Base-by-base conservation (phyloP, 2,329 filamentous ascomycete genomes). In the Apiospora arundinis region DNA sequence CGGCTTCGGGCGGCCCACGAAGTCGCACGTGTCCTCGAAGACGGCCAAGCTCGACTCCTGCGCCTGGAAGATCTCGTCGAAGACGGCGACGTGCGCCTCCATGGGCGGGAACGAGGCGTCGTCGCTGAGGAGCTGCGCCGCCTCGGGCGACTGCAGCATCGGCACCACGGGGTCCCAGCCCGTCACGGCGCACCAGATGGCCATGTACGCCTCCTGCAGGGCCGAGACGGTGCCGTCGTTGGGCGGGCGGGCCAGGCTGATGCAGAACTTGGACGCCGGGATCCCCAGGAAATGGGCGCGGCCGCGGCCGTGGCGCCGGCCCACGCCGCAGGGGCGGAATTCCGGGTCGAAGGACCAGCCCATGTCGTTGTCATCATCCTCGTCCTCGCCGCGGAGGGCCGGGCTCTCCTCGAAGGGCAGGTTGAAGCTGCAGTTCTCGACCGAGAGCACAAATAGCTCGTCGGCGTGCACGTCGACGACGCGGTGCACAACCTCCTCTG, bases 401-500 rank as follows among this genome's bases (percentile, higher is more conserved):
- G 72, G 67, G 0, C 63, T 69, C 67, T 81, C 79, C 68, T 80
- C 79, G 44, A 71, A 73, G 0, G 76, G 75, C 6, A 81, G 72
- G 68, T 79, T 80, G 73, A 80, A 80, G 74, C 79, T 80, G 73
- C 78, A 80, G 72, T 81, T 81, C 72, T 80, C 79, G 56, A 79
- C 65, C 0, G 77, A 78, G 7, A 81, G 74, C 56, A 71, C 72
- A 2, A 80, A 73, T 14, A 80, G 69, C 28, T 81, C 79, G 65
- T 78, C 74, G 0, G 74, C 44, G 67, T 76, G 74, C 1, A 80
- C 73, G 7, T 72, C 52, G 23, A 80, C 68, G 11, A 25, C 72
- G 14, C 79, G 78, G 25, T 44, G 71, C 23, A 76, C 76, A 0
- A 74, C 72, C 6, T 74, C 74, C 69, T 78, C 78, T 1, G 48